Evolutionary conservation across 768 basidiomycete species (phyloP).

Genomic region (Leucocoprinus leucothites): DNA sequence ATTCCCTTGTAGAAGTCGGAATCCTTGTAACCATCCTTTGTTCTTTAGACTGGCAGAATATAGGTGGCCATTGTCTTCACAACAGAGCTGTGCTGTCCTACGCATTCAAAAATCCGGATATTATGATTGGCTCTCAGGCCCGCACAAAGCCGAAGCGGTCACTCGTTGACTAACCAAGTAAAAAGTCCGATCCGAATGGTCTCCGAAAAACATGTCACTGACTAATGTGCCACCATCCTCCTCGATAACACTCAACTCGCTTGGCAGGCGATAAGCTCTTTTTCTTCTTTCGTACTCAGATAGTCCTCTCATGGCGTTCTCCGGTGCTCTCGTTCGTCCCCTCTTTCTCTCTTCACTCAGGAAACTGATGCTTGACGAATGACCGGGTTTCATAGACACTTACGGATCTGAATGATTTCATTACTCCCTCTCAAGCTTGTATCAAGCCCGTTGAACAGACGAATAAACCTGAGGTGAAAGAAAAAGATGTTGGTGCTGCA

Average conservation of each 20-base stretch:
- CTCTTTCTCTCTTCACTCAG: neutral
- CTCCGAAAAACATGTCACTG: slow-evolving; percentile 10
- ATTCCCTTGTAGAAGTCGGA: too few species aligned
- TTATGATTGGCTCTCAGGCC: too few species aligned
- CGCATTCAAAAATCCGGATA: too few species aligned
- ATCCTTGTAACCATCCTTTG: too few species aligned
- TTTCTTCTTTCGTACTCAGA: neutral
- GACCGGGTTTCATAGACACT: slow-evolving; percentile 53
- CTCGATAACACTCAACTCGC: too few species aligned
- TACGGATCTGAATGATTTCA: slow-evolving; percentile 95
- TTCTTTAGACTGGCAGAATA: too few species aligned
- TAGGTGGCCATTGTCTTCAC: too few species aligned
- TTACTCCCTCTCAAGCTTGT: slow-evolving; percentile 94
- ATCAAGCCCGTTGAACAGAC: slow-evolving; percentile 84
- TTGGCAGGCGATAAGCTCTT: too few species aligned
- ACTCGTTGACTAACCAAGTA: too few species aligned
- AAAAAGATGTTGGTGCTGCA: slow-evolving; percentile 31
- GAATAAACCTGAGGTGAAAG: slow-evolving; percentile 26
- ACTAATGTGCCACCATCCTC: slow-evolving; percentile 11
- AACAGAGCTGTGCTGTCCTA: too few species aligned
- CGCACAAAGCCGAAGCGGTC: too few species aligned
- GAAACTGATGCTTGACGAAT: slow-evolving; percentile 9
- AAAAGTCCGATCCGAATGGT: slow-evolving; percentile 8
- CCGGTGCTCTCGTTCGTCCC: slow-evolving; percentile 72
- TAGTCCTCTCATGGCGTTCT: slow-evolving; percentile 77